A percentile compares a stretch with the other conserved stretches of the same genome.
Conservation (phyloP, 345 rosid species). For the Carallia pectinifolia region DNA sequence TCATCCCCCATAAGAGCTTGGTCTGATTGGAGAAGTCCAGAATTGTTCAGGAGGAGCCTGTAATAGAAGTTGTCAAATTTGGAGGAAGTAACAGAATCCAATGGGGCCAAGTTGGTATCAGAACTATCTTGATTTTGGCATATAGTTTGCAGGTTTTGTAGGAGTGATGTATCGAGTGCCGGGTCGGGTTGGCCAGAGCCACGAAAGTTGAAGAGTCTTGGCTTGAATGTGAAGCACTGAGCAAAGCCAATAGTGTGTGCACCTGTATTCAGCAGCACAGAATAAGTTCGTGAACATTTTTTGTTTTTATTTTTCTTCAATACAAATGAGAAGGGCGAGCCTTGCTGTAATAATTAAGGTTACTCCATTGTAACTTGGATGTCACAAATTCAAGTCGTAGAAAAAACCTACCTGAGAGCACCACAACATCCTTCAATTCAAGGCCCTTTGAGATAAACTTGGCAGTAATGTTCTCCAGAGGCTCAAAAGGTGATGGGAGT, state of each 20-base stretch:
- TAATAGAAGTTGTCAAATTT: constrained; percentile 59
- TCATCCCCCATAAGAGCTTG: constrained; percentile 58
- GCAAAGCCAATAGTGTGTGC: constrained; percentile 71
- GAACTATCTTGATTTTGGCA: constrained; percentile 56
- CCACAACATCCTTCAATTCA: constrained; percentile 58
- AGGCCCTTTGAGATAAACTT: constrained; percentile 64
- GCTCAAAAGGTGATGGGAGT: constrained; percentile 58
- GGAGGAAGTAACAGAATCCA: constrained; percentile 36
- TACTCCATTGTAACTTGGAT: not conserved
- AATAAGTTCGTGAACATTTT: not conserved
- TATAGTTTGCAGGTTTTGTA: constrained; percentile 34
- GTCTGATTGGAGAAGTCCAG: constrained; percentile 69
- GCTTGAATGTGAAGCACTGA: constrained; percentile 66
- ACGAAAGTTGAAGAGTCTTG: constrained; percentile 53
- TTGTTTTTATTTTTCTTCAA: not conserved
- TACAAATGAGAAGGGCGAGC: too few species aligned
- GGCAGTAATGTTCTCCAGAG: constrained; percentile 52
- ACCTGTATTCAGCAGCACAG: constrained; percentile 30
- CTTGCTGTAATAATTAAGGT: not conserved
- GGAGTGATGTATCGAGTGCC: constrained; percentile 42
- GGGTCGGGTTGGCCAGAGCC: constrained; percentile 64
- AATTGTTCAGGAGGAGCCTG: constrained; percentile 39
- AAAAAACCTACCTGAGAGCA: constrained; percentile 51
- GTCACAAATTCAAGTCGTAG: not conserved
- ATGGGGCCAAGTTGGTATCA: constrained; percentile 42